phyloP scores from a whole-genome alignment of 2,329 filamentous ascomycete species.

The Fusarium sp. region DNA sequence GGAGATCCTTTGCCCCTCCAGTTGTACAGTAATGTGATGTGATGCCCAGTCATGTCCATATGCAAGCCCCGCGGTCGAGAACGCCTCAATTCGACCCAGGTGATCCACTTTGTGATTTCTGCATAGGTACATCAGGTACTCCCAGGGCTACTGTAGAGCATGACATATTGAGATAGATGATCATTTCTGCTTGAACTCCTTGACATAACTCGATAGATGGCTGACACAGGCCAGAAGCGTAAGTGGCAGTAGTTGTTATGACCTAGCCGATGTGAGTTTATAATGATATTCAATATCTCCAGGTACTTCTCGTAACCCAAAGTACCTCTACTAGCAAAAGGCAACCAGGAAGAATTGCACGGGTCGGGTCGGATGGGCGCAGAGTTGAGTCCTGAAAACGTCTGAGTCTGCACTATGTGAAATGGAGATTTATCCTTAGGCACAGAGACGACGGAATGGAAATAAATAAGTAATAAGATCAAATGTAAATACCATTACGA shows the following conservation, averaged over 20 bases:
- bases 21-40: not conserved
- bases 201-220: not conserved
- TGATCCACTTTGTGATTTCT: conserved; percentile 5
- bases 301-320: no score
- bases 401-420: not conserved
- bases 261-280: not conserved
- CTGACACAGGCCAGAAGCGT: not conserved
- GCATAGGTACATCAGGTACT: not conserved
- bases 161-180: not conserved
- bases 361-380: not conserved
- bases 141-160: not conserved
- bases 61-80: conserved; percentile 30
- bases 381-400: not conserved
- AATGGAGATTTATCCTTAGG: not conserved
- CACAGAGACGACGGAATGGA: not conserved
- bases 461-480: not conserved
- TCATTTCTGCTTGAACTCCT: not conserved
- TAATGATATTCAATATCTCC: not conserved
- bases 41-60: not conserved
- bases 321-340: not conserved
- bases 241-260: not conserved
- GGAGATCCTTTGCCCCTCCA: conserved; percentile 20
- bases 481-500: no score
- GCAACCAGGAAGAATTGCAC: not conserved
- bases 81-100: not conserved